phyloP scores from a whole-genome alignment of 805 yeast species.

The Lachancea sp. region DNA sequence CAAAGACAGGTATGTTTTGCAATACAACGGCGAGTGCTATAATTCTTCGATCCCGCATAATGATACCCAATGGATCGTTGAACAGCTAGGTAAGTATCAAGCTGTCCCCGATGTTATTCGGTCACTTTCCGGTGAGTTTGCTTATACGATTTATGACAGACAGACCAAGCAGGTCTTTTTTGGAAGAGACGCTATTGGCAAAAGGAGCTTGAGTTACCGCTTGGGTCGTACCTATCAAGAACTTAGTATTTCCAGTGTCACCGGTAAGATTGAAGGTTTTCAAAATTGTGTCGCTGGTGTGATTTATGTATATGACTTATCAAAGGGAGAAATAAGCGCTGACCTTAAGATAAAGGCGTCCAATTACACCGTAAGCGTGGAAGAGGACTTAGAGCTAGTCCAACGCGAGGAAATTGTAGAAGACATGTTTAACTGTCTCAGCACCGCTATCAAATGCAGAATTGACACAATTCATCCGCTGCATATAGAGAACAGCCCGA shows the following conservation, averaged over 20 bases:
- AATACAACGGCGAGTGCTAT: conserved; percentile 90
- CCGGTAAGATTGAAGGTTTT: conserved; percentile 31
- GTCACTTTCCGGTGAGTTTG: conserved; percentile 73
- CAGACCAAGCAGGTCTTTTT: conserved; percentile 45
- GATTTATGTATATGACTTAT: conserved; percentile 40
- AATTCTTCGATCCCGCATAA: conserved; percentile 49
- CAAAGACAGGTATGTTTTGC: conserved; percentile 42
- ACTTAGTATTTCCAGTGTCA: conserved; percentile 43
- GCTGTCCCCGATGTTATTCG: conserved; percentile 31
- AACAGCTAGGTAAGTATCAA: conserved; percentile 35
- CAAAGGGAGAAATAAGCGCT: conserved; percentile 15
- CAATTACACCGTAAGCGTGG: conserved; percentile 18
- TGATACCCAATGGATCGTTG: conserved; percentile 55
- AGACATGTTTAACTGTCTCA: conserved; percentile 29
- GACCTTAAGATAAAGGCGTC: conserved; percentile 13
- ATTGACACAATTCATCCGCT: conserved; percentile 57
- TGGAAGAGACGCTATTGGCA: conserved; percentile 81
- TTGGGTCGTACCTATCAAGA: conserved; percentile 16
- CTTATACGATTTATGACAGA: conserved; percentile 49
- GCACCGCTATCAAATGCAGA: conserved; percentile 41
- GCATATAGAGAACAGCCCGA: conserved; percentile 33
- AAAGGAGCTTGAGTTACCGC: conserved; percentile 60
- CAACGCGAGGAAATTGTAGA: conserved; percentile 12
- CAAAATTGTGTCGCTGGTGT: conserved; percentile 51
- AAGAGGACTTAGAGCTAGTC: conserved; percentile 17